Conservation (phyloP, 148 eudicot genomes). For the Agrostemma githago region DNA sequence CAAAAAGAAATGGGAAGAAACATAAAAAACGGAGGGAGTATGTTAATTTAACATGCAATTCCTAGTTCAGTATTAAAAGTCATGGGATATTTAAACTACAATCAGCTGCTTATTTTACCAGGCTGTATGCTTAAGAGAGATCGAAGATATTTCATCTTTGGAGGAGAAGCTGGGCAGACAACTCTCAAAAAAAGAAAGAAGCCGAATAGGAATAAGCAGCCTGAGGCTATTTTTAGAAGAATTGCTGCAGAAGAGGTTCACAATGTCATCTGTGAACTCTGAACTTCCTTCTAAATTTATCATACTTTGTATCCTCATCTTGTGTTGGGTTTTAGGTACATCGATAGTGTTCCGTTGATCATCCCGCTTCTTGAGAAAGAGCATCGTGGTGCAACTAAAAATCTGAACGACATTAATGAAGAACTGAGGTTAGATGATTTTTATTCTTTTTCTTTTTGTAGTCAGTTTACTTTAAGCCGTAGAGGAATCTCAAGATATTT, state of each 20-base stretch:
- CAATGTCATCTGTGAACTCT: neutral
- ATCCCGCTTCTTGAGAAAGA: slow-evolving; percentile 97
- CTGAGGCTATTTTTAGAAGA: slow-evolving; percentile 85
- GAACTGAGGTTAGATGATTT: slow-evolving; percentile 67
- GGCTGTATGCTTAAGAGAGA: slow-evolving; percentile 79
- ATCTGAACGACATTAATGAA: slow-evolving; percentile 69
- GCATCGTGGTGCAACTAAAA: slow-evolving; percentile 60
- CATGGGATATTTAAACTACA: neutral
- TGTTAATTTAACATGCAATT: neutral
- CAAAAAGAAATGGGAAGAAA: too few species aligned
- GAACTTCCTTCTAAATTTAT: neutral
- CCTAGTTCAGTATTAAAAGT: neutral
- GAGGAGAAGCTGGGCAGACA: slow-evolving; percentile 88
- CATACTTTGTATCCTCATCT: slow-evolving; percentile 13
- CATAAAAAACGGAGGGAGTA: neutral
- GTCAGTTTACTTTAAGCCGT: neutral
- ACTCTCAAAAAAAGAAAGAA: slow-evolving; percentile 76
- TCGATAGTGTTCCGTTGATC: slow-evolving; percentile 85
- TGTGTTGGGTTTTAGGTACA: slow-evolving; percentile 52
- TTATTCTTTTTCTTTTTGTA: neutral
- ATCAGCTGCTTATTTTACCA: slow-evolving; percentile 19
- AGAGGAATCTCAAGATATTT: neutral
- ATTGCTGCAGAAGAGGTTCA: slow-evolving; percentile 72
- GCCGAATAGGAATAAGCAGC: slow-evolving; percentile 94
- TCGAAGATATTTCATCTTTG: slow-evolving; percentile 73